Evolutionary conservation across 768 basidiomycete species (phyloP).

Genomic region (Lactarius trivialis): DNA sequence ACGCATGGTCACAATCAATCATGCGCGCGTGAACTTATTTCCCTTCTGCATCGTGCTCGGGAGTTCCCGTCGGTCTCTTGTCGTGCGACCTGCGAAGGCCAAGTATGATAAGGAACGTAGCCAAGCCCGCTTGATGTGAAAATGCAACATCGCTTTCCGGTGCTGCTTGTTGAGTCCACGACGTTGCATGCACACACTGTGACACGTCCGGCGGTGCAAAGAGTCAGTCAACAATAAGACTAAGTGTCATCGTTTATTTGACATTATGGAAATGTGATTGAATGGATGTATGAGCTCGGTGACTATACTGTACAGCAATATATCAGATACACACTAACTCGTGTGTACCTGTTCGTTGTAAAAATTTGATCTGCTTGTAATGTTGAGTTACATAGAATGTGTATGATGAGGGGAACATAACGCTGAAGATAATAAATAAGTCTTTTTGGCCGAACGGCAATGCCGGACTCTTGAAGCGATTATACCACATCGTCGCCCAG

Average conservation of each 20-base stretch:
- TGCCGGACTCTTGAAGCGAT: background rate
- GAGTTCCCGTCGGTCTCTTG: background rate
- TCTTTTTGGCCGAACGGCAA: background rate
- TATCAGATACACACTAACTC: background rate
- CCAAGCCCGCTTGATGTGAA: background rate
- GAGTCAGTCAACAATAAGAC: background rate
- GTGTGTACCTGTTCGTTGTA: background rate
- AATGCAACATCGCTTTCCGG: background rate
- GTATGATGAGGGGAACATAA: background rate
- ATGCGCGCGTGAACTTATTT: background rate
- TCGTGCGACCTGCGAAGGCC: background rate
- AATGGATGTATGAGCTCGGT: background rate
- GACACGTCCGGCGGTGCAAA: background rate
- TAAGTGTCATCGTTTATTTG: background rate
- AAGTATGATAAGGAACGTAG: background rate
- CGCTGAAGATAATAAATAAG: background rate
- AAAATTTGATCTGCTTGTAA: background rate
- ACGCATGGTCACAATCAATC: background rate
- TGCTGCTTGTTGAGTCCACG: background rate
- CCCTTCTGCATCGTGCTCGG: background rate
- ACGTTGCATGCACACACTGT: background rate
- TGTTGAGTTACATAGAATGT: background rate
- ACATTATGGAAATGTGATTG: background rate
- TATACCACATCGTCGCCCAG: conserved; percentile 6
- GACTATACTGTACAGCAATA: background rate